Percentiles rank a stretch among this genome's conserved stretches.
Evolutionary conservation across 2,329 filamentous ascomycete genomes (phyloP).

Genomic region (Huntiella savannae): DNA sequence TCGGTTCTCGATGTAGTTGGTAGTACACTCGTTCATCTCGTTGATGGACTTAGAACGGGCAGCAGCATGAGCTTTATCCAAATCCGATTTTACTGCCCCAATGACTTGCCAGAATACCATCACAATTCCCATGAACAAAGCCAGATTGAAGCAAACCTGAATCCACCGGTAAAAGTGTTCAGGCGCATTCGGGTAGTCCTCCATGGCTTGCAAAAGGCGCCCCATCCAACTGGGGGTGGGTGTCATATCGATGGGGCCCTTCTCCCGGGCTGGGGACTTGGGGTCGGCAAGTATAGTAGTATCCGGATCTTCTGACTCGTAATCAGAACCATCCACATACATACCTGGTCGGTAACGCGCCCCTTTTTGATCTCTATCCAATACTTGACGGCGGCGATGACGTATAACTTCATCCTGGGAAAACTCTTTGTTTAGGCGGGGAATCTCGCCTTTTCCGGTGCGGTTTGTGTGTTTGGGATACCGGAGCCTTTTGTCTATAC

Average conservation of each 20-base stretch:
- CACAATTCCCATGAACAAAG: conserved; percentile 33
- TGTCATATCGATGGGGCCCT: background rate
- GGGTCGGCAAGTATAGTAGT: background rate
- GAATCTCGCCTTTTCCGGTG: conserved; percentile 47
- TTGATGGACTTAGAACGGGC: conserved; percentile 49
- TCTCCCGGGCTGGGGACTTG: no score
- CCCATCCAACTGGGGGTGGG: conserved; percentile 21
- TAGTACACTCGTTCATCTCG: conserved; percentile 54
- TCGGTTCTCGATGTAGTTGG: conserved; percentile 55
- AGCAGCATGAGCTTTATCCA: conserved; percentile 50
- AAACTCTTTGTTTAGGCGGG: conserved; percentile 25
- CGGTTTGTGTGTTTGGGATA: conserved; percentile 23
- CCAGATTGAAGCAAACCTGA: conserved; percentile 42
- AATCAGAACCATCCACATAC: conserved; percentile 25
- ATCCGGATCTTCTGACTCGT: conserved; percentile 27
- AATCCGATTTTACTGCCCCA: conserved; percentile 52
- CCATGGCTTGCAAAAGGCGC: conserved; percentile 29
- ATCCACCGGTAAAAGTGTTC: conserved; percentile 41
- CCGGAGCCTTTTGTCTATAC: conserved; percentile 27
- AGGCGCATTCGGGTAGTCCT: conserved; percentile 38
- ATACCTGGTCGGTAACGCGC: conserved; percentile 21
- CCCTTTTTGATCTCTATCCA: conserved; percentile 33
- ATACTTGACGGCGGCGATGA: conserved; percentile 33
- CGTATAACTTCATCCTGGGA: conserved; percentile 27
- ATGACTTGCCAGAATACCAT: conserved; percentile 55